Percentiles rank a stretch among this genome's conserved stretches.
Conservation (phyloP, 768 basidiomycete species). For the Paxillus rubicundulus region DNA sequence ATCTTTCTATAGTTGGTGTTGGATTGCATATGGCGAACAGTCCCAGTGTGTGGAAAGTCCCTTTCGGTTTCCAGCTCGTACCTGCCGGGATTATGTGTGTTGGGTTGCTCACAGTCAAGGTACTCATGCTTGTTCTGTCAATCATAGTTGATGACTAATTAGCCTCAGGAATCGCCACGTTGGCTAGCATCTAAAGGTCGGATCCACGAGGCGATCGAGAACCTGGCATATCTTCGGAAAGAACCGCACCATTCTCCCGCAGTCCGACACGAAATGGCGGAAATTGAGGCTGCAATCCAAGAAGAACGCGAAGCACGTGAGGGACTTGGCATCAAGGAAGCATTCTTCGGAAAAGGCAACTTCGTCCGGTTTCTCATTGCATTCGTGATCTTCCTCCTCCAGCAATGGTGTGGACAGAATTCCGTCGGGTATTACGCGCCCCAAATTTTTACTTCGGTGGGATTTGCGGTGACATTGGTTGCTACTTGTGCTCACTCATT, state of each 20-base stretch:
- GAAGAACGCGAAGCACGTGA: constrained; percentile 67
- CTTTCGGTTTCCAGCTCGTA: constrained; percentile 73
- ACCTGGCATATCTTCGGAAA: constrained; percentile 64
- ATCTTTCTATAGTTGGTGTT: constrained; percentile 49
- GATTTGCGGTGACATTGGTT: constrained; percentile 13
- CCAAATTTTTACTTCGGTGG: constrained; percentile 65
- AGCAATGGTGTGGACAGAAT: constrained; percentile 86
- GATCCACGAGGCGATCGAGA: constrained; percentile 49
- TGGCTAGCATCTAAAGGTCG: constrained; percentile 69
- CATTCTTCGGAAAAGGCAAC: constrained; percentile 81
- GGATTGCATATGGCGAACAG: constrained; percentile 49
- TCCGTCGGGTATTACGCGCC: constrained; percentile 77
- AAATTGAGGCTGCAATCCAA: constrained; percentile 76
- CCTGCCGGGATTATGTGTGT: constrained; percentile 69
- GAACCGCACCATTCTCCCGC: constrained; percentile 39
- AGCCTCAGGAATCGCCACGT: constrained; percentile 64
- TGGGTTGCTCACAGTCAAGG: constrained; percentile 66
- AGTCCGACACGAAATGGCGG: constrained; percentile 63
- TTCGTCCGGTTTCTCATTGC: constrained; percentile 83
- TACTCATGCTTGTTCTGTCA: constrained; percentile 5
- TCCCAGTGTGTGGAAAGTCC: constrained; percentile 62
- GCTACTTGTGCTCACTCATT: not conserved
- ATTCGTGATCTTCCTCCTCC: constrained; percentile 72
- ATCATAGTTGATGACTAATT: constrained; percentile 16
- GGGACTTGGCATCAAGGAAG: constrained; percentile 67